Evolutionary conservation across 495 filamentous ascomycete genomes (phyloP).

Genomic region (Neurospora sublineolata): DNA sequence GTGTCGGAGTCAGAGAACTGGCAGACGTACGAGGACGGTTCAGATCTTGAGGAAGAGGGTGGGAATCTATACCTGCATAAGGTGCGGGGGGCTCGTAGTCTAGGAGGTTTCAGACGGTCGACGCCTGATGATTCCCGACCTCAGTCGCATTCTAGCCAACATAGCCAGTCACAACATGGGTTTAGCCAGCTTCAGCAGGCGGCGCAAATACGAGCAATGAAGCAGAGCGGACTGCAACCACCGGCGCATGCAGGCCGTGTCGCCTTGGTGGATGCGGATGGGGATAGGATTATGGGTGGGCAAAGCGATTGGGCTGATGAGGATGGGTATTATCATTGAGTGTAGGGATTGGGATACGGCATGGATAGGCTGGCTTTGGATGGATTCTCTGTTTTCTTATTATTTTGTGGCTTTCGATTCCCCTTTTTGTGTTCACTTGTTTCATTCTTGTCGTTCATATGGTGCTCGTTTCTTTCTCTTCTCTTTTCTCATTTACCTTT

Average conservation of each 20-base stretch:
- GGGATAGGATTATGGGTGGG: slow-evolving; percentile 39
- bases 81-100: slow-evolving; percentile 44
- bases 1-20: slow-evolving; percentile 84
- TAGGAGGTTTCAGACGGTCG: slow-evolving; percentile 32
- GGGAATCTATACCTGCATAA: slow-evolving; percentile 70
- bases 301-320: slow-evolving; percentile 46
- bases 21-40: slow-evolving; percentile 80
- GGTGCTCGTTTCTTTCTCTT: neutral
- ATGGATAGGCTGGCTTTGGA: neutral
- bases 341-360: neutral
- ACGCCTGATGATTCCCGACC: slow-evolving; percentile 31
- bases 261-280: slow-evolving; percentile 30
- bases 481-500: neutral
- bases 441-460: neutral
- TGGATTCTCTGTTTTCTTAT: neutral
- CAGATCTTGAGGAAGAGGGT: slow-evolving; percentile 61
- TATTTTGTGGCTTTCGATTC: neutral
- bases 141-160: slow-evolving; percentile 8
- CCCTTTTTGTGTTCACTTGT: neutral
- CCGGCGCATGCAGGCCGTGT: slow-evolving; percentile 20
- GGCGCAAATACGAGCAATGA: slow-evolving; percentile 15
- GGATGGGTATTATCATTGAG: slow-evolving; percentile 26
- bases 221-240: slow-evolving; percentile 31
- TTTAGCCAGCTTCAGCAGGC: slow-evolving; percentile 1
- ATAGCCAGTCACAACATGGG: neutral